Evolutionary conservation across 2,329 filamentous ascomycete species (phyloP), one percentile per base, ranked within the genome.

Genomic region (Fusarium graminum): DNA sequence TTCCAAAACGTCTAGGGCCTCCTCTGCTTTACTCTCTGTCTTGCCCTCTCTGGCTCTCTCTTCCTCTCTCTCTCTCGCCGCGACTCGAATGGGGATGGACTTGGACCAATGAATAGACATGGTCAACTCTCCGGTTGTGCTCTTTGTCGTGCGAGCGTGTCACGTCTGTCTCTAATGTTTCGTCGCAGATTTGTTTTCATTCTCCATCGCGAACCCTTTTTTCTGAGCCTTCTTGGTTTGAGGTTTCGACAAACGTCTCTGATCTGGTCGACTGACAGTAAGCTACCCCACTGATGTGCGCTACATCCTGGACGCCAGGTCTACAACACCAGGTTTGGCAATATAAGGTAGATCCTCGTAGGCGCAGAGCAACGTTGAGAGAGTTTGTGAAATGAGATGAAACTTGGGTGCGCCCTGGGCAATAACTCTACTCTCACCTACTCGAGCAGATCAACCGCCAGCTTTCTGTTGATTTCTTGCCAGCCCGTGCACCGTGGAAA

Each of bases 121-220:
- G 32, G 30, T 51, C 30, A 39, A 46, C 36, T 54, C 41, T 54
- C 29, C 36, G 65, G 59, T 32, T 53, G 32, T 67, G 49, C 30
- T 49, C 42, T 59, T 58, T 63, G 58, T 64, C 26, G 47, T 59
- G 54, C 40, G 59, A 64, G 63, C 52, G 63, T 67, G 59, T 67
- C 64, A 67, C 45, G 32, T 59, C 64, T 67, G 58, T 49, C 52
- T 63, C 57, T 40, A 60, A 60, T 60, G 28, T 40, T 63, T 58
- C 47, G 58, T 58, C 42, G 47, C 58, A 61, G 56, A 36, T 44
- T 52, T 28, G 28, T 54, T 57, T 25, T 38, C 55, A 28, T 34
- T 46, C 51, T 39, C 30, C 22, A 22, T 22, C 22, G 22, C 22
- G 22, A 36, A 50, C 51, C 34, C 16, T 36, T 36, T 36, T 36